Conservation (phyloP, 1,284 basidiomycete species). For the Sanghuangporus baumii region DNA sequence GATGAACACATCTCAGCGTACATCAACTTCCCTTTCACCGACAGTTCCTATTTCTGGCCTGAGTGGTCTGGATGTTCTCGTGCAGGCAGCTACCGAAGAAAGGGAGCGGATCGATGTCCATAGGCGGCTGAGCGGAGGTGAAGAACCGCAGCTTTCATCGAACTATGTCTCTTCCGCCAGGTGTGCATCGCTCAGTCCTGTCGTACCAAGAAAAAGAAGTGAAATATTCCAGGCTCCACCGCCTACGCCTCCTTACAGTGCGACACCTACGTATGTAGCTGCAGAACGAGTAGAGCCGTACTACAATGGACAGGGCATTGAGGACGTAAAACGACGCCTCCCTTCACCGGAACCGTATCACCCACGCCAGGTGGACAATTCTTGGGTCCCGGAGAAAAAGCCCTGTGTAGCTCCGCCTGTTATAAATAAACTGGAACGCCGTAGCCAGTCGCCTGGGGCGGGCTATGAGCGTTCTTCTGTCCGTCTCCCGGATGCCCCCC, state of each 20-base stretch:
- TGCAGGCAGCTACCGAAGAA: conserved; percentile 51
- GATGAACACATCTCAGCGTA: conserved; percentile 2
- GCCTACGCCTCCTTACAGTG: conserved; percentile 2
- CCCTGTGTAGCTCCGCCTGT: neutral
- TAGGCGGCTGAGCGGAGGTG: conserved; percentile 34
- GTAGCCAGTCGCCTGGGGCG: neutral
- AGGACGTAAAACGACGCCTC: conserved; percentile 5
- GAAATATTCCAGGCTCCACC: conserved; percentile 6
- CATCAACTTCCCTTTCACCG: conserved; percentile 17
- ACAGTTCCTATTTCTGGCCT: conserved; percentile 19
- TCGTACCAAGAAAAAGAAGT: neutral
- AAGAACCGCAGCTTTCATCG: conserved; percentile 12
- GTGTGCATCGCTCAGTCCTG: conserved; percentile 5
- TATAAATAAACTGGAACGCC: neutral
- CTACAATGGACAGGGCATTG: neutral
- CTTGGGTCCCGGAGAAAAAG: neutral
- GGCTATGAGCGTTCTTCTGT: neutral
- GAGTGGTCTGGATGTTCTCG: conserved; percentile 46
- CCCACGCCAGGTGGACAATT: neutral
- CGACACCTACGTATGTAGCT: neutral
- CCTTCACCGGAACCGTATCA: conserved; percentile 3
- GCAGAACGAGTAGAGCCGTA: neutral
- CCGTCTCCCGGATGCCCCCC: neutral
- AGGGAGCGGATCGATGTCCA: conserved; percentile 24
- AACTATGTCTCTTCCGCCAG: neutral